Base-by-base conservation (phyloP, 352 stramenopile genomes). In the Phytopythium litorale region DNA sequence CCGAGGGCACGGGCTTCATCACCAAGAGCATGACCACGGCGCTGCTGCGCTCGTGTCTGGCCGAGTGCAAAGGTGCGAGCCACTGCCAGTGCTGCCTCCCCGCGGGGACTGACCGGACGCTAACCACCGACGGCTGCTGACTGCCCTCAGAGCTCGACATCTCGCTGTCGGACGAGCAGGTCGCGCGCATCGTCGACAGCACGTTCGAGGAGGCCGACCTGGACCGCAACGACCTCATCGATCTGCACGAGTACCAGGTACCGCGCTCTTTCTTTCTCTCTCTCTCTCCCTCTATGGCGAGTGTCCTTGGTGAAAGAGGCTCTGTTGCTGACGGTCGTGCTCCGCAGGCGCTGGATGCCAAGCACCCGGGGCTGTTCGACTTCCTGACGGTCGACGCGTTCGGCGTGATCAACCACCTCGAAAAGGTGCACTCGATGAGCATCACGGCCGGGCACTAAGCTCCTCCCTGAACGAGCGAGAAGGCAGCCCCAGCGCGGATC, bases 341-440 rank as follows among this genome's bases (percentile, higher is more conserved):
- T 49, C 6, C 16, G 13, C 54, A 92, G 82, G 75, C 81, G 58
- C 64, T 95, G 21, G 87, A 95, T 58, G 83, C 70, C 28, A 91
- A 92, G 61, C 87, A 94, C 67, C 84, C 87, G 4, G 84, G 87
- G 13, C 70, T 95, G 49, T 92, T 91, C 62, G 84, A 92, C 56
- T 95, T 95, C 64, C 72, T 95, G 49, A 95, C 84, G 19, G 87
- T 95, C 48, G 87, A 95, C 65, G 83, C 84, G 13, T 81, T 92
- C 30, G 84, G 87, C 33, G 83, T 91, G 62, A 67, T 95, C 32
- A 92, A 81, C 70, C 82, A 91, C 72, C 70, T 95, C 45, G 87
- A 95, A 61, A 92, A 84, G 62, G 81, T 92, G 38, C 86, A 92
- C 62, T 92, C 83, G 25, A 88, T 91, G 83, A 87, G 62, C 63